Conservation (phyloP, 257 asterid genomes). For the Solanum paucissectum region DNA sequence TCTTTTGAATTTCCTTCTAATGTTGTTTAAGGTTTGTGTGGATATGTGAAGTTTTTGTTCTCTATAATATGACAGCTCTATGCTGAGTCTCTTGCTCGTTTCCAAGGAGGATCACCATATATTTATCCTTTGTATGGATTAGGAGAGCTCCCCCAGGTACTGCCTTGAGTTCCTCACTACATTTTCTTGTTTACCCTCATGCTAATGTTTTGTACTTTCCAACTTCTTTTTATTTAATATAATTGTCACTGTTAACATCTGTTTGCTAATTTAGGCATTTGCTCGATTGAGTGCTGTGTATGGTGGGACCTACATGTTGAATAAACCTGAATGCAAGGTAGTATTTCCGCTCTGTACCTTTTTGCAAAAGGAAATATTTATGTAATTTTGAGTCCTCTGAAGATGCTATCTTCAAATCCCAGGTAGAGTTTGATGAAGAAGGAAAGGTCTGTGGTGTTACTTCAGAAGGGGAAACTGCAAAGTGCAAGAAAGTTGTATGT, state of each 20-base stretch:
- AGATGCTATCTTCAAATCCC: not conserved
- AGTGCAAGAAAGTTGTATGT: slow-evolving; percentile 88
- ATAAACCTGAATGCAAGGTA: slow-evolving; percentile 94
- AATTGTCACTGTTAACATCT: not conserved
- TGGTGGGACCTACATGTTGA: slow-evolving; percentile 98
- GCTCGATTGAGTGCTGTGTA: slow-evolving; percentile 98
- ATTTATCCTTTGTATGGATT: slow-evolving; percentile 92
- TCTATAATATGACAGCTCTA: slow-evolving; percentile 48
- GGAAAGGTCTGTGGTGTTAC: slow-evolving; percentile 90
- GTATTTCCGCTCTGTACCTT: not conserved
- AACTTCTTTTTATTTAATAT: not conserved
- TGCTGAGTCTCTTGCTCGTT: slow-evolving; percentile 82
- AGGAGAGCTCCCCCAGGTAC: slow-evolving; percentile 98
- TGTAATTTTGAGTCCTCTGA: not conserved
- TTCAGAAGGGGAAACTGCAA: slow-evolving; percentile 96
- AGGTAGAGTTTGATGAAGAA: slow-evolving; percentile 88
- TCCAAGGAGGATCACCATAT: slow-evolving; percentile 97
- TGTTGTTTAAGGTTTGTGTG: not conserved
- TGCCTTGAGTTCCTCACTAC: not conserved
- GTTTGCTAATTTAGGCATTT: slow-evolving; percentile 50
- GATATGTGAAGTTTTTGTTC: not conserved
- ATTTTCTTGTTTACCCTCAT: not conserved
- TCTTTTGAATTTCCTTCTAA: not conserved
- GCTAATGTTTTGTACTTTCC: not conserved
- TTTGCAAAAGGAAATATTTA: not conserved